These are phyloP conservation scores for Arabis hirsuta DNA, from an alignment of 345 rosid genomes.

Conservation along the genomic window DNA sequence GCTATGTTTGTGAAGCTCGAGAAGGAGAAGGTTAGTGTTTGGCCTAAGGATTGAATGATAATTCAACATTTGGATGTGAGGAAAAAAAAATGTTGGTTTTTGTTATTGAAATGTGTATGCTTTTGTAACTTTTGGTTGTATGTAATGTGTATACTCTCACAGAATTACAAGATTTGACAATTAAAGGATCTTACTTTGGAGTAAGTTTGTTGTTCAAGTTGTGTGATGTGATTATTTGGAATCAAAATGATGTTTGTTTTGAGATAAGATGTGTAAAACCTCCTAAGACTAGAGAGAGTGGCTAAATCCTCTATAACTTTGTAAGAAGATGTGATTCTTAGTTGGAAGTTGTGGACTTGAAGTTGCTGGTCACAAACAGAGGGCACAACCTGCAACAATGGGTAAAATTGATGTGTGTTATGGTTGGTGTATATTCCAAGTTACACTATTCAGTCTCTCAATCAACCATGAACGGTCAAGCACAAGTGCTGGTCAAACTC, in stretches of 20 bases:
- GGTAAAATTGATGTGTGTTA: background rate
- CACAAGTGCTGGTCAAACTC: background rate
- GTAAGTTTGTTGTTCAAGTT: slow-evolving; percentile 18
- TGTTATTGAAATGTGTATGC: slow-evolving; percentile 26
- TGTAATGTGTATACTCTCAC: slow-evolving; percentile 23
- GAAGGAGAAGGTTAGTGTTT: slow-evolving; percentile 77
- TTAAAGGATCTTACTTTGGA: slow-evolving; percentile 20
- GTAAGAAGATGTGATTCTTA: slow-evolving; percentile 13
- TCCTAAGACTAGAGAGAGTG: background rate
- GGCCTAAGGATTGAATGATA: slow-evolving; percentile 57
- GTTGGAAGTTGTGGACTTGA: background rate
- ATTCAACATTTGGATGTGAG: background rate
- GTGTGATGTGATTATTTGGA: background rate
- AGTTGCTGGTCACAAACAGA: background rate
- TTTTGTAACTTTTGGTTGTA: slow-evolving; percentile 29
- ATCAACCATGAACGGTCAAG: too few species aligned
- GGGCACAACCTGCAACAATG: background rate
- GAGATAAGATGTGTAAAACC: slow-evolving; percentile 9
- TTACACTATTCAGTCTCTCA: slow-evolving; percentile 7
- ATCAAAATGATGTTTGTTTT: slow-evolving; percentile 1
- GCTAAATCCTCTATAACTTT: background rate
- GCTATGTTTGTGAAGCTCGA: slow-evolving; percentile 69
- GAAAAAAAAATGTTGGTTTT: background rate
- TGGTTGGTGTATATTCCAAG: background rate
- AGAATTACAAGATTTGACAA: slow-evolving; percentile 23